A percentile compares a stretch with the other conserved stretches of the same genome.
Evolutionary conservation across 192 early-diverging fungal genomes (phyloP).

Genomic region (Thamnidium elegans): DNA sequence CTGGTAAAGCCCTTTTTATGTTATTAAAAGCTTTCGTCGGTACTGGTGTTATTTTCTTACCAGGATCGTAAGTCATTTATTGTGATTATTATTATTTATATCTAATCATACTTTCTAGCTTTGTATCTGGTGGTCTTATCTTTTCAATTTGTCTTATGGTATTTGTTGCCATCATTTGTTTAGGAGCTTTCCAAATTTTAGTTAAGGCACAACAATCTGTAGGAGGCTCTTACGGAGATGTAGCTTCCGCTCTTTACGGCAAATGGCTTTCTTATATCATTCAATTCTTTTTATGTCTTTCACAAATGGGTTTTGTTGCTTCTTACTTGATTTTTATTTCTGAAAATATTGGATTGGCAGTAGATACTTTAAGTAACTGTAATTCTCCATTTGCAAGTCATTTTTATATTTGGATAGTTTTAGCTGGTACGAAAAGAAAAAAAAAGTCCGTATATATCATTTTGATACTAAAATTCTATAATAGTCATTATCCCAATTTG

Average conservation of each 20-base stretch:
- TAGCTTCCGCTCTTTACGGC: constrained; percentile 49
- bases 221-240: constrained; percentile 58
- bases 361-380: constrained; percentile 64
- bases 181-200: constrained; percentile 50
- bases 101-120: neutral
- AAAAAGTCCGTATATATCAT: no score
- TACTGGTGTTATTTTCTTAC: constrained; percentile 59
- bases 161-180: constrained; percentile 55
- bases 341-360: constrained; percentile 70
- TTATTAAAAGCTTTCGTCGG: constrained; percentile 67
- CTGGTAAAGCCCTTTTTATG: constrained; percentile 59
- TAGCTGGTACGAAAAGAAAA: constrained; percentile 20
- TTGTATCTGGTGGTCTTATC: constrained; percentile 60
- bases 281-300: constrained; percentile 55
- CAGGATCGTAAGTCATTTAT: constrained; percentile 34
- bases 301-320: constrained; percentile 82
- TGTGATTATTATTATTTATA: no score
- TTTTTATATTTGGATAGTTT: constrained; percentile 70
- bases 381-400: constrained; percentile 53
- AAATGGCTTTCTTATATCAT: constrained; percentile 14
- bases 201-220: constrained; percentile 47
- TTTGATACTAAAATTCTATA: neutral
- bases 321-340: constrained; percentile 88
- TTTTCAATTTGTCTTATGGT: constrained; percentile 62
- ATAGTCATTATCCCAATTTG: constrained; percentile 63